Conservation (phyloP, 1,284 basidiomycete species). For the Paramarasmius palmivorus region DNA sequence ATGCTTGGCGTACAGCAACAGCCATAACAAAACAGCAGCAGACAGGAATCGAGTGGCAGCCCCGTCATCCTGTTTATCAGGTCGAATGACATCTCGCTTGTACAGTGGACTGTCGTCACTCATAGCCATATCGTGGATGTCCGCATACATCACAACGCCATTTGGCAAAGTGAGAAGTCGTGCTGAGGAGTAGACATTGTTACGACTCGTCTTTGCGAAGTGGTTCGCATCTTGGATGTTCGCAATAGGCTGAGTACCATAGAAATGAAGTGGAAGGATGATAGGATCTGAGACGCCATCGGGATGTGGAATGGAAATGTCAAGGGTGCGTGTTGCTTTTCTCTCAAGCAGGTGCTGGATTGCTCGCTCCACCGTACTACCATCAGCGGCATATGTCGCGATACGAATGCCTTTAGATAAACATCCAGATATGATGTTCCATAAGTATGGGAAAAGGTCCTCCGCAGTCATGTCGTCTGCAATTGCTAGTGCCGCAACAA, state of each 20-base stretch:
- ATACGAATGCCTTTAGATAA: slow-evolving; percentile 19
- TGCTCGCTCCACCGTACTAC: slow-evolving; percentile 27
- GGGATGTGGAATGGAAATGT: slow-evolving; percentile 14
- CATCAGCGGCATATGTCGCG: slow-evolving; percentile 29
- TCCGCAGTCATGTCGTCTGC: slow-evolving; percentile 16
- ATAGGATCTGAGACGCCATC: neutral
- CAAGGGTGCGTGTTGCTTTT: slow-evolving; percentile 4
- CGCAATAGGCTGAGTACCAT: slow-evolving; percentile 15
- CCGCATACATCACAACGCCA: slow-evolving; percentile 19
- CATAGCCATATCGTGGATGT: slow-evolving; percentile 21
- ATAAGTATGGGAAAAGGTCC: slow-evolving; percentile 14
- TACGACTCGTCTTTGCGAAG: slow-evolving; percentile 31
- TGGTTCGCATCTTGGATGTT: slow-evolving; percentile 38
- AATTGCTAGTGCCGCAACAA: slow-evolving; percentile 28
- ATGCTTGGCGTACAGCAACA: slow-evolving; percentile 20
- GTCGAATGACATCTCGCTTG: slow-evolving; percentile 33
- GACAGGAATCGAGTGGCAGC: slow-evolving; percentile 34
- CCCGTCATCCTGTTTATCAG: slow-evolving; percentile 42
- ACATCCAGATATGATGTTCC: slow-evolving; percentile 21
- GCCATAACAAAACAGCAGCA: slow-evolving; percentile 19
- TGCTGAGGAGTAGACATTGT: slow-evolving; percentile 32
- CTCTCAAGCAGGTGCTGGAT: slow-evolving; percentile 18
- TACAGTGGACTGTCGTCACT: slow-evolving; percentile 27
- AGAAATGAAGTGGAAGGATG: slow-evolving; percentile 8
- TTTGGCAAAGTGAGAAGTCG: slow-evolving; percentile 26